These are phyloP conservation scores for Anthracocystis walkeri DNA, from an alignment of 1,284 basidiomycete genomes.

Conservation along the genomic window DNA sequence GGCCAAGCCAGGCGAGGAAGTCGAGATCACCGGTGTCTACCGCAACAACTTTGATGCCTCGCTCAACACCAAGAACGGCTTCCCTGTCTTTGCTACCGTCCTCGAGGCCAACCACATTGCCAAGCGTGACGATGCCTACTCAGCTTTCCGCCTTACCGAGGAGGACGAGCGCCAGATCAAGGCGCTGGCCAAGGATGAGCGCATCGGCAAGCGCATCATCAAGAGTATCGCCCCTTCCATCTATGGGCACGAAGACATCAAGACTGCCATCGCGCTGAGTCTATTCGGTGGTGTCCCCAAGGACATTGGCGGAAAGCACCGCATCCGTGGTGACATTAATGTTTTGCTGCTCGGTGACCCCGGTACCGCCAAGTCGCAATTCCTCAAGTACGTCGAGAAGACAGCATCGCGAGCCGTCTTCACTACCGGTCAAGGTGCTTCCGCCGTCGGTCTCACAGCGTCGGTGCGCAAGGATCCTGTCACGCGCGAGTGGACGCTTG, in stretches of 20 bases:
- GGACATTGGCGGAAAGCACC: slow-evolving; percentile 95
- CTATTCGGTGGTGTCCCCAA: slow-evolving; percentile 94
- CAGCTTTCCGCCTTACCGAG: slow-evolving; percentile 93
- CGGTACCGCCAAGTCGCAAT: slow-evolving; percentile 98
- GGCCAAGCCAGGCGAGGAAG: slow-evolving; percentile 97
- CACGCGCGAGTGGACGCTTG: slow-evolving; percentile 97
- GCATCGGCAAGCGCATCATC: slow-evolving; percentile 94
- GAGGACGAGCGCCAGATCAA: slow-evolving; percentile 95
- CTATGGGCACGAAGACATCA: slow-evolving; percentile 98
- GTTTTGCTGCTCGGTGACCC: slow-evolving; percentile 95
- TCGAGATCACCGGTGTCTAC: slow-evolving; percentile 92
- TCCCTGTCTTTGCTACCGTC: slow-evolving; percentile 98
- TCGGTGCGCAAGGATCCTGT: slow-evolving; percentile 97
- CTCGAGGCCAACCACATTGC: slow-evolving; percentile 90
- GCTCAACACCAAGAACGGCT: slow-evolving; percentile 97
- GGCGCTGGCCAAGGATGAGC: slow-evolving; percentile 85
- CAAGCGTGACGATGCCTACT: slow-evolving; percentile 93
- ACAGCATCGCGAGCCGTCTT: slow-evolving; percentile 97
- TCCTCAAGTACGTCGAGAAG: slow-evolving; percentile 99
- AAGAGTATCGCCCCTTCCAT: slow-evolving; percentile 99
- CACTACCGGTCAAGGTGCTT: slow-evolving; percentile 96
- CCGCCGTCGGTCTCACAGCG: slow-evolving; percentile 96
- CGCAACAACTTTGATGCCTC: slow-evolving; percentile 99
- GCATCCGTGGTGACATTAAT: slow-evolving; percentile 97
- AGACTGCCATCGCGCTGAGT: slow-evolving; percentile 93